Base-by-base conservation (phyloP, 2,329 filamentous ascomycete species). In the Arthroderma sp. region DNA sequence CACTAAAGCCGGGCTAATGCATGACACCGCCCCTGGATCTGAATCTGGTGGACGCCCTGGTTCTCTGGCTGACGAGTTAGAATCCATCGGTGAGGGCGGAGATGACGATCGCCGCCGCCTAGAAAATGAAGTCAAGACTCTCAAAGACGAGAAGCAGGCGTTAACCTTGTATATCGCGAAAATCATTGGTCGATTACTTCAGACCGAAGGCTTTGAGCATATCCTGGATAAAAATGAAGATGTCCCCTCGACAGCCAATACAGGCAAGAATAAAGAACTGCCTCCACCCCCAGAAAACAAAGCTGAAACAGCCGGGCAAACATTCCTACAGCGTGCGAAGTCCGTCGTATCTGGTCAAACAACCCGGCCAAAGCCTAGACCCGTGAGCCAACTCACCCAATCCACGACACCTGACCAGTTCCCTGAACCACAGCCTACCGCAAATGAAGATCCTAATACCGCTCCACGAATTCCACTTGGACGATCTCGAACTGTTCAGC, bases 101-200 rank as follows among this genome's bases (percentile, higher is more conserved):
- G 78, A 79, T 50, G 74, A 74, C 37, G 79, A 83, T 50, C 73
- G 77, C 52, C 81, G 81, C 55, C 78, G 78, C 43, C 71, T 91
- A 8, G 88, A 95, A 60, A 66, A 72, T 7, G 89, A 96, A 56
- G 65, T 91, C 53, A 86, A 83, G 64, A 73, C 77, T 6, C 70
- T 86, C 55, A 89, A 85, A 67, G 89, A 94, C 61, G 82, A 94
- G 69, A 96, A 98, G 72, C 96, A 96, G 70, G 91, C 91, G 29
- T 72, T 98, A 55, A 94, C 87, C 27, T 72, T 96, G 52, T 98
- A 98, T 69, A 95, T 98, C 71, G 94, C 96, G 75, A 94, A 91
- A 69, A 96, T 98, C 63, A 94, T 98, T 61, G 91, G 91, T 63
- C 83, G 91, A 46, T 77, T 98, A 38, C 75, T 98, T 50, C 84